Percentiles rank a stretch among this genome's conserved stretches.
These are phyloP conservation scores for Vigna nakashimae DNA, from an alignment of 306 rosid genomes.

Conservation along the genomic window DNA sequence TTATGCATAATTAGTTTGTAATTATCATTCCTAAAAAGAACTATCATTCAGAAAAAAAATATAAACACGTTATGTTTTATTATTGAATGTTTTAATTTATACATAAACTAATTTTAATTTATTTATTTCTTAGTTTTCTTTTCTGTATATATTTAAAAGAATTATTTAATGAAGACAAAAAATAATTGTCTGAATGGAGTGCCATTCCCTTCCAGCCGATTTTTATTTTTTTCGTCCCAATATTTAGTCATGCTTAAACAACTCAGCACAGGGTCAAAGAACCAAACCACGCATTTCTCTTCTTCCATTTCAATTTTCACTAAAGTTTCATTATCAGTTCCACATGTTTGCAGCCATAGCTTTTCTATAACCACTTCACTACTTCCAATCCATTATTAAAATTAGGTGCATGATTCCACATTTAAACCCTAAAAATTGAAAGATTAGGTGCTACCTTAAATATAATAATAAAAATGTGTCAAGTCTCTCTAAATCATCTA, in stretches of 20 bases:
- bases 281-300: neutral
- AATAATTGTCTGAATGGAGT: neutral
- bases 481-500: too few relatives aligned
- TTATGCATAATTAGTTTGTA: too few relatives aligned
- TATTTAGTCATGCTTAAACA: conserved; percentile 17
- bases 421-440: neutral
- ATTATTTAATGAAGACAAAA: too few relatives aligned
- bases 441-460: too few relatives aligned
- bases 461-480: too few relatives aligned
- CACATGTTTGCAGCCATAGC: neutral
- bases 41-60: too few relatives aligned
- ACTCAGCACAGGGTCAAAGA: neutral
- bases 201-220: neutral
- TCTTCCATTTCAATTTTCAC: neutral
- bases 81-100: too few relatives aligned
- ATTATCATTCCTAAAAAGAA: too few relatives aligned
- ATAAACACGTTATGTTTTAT: too few relatives aligned
- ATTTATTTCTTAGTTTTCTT: too few relatives aligned
- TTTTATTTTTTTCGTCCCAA: neutral
- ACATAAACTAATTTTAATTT: too few relatives aligned
- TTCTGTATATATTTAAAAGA: too few relatives aligned
- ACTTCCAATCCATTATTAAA: neutral
- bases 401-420: neutral
- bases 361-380: neutral
- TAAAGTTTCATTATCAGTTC: neutral